phyloP scores from a whole-genome alignment of 192 early-diverging fungal genomes.

The Kickxella alabastrina region DNA sequence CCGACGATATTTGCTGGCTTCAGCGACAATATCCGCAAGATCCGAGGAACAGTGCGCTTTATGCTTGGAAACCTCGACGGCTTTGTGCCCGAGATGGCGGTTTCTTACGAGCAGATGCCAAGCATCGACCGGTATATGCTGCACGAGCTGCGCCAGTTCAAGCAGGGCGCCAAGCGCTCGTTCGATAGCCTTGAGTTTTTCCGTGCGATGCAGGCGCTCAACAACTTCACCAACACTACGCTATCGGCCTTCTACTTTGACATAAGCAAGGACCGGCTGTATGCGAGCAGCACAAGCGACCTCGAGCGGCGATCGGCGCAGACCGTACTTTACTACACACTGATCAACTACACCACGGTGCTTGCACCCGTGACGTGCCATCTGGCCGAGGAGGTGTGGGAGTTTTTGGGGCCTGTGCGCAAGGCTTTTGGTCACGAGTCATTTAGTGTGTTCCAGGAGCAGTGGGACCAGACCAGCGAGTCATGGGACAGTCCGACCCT shows the following conservation, averaged over 20 bases:
- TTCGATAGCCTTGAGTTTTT: constrained; percentile 64
- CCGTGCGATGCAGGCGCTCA: constrained; percentile 60
- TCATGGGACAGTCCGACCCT: constrained; percentile 28
- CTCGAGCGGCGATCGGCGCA: constrained; percentile 58
- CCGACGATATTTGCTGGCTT: constrained; percentile 60
- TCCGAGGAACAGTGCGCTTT: constrained; percentile 70
- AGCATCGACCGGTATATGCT: constrained; percentile 53
- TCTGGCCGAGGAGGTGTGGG: constrained; percentile 72
- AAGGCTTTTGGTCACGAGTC: constrained; percentile 36
- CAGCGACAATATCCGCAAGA: constrained; percentile 67
- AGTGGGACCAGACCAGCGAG: constrained; percentile 53
- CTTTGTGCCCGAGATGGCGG: constrained; percentile 40
- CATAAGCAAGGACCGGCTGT: constrained; percentile 73
- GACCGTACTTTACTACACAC: constrained; percentile 60
- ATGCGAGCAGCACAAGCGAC: constrained; percentile 51
- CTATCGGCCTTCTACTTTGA: constrained; percentile 81
- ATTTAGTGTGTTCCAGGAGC: constrained; percentile 57
- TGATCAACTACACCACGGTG: constrained; percentile 58
- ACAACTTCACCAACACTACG: constrained; percentile 61
- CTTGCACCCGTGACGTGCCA: constrained; percentile 66
- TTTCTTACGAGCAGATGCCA: constrained; percentile 55
- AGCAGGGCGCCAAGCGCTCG: constrained; percentile 48
- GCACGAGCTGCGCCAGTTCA: constrained; percentile 63
- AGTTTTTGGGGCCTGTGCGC: constrained; percentile 52
- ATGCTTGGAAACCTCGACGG: constrained; percentile 72